Evolutionary conservation across 441 rosid genomes (phyloP), one percentile per base, ranked within the genome.

Genomic region (Pelargonium cotyledonis): DNA sequence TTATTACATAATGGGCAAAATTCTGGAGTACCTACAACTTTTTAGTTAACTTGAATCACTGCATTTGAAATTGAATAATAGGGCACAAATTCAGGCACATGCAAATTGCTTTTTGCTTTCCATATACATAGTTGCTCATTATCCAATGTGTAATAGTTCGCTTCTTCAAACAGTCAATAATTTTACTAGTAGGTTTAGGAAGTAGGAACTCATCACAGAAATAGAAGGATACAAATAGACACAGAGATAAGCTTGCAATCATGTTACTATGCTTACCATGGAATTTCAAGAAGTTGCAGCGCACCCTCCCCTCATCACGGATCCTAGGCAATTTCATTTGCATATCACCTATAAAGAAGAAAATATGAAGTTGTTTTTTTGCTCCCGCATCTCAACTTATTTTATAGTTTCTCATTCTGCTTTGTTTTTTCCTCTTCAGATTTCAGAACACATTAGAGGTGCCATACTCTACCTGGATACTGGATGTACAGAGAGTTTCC

Each of bases 401-500:
- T 18, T 18, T 57, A 57, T 16, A 57, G 9, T 57, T 51, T 57
- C 29, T 57, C 21, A 5, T 16, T 55, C 61, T 55, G 23, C 14
- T 46, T 68, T 67, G 49, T 15, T 68, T 49, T 60, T 10, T 38
- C 73, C 53, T 65, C 62, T 72, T 69, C 70, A 91, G 98, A 80
- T 89, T 69, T 81, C 89, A 9, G 96, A 91, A 78, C 83, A 86
- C 73, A 63, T 91, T 5, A 81, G 84, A 75, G 93, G 81, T 71
- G 81, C 96, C 38, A 76, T 87, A 47, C 72, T 94, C 51, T 94
- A 94, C 76, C 78, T 91, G 4, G 97, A 94, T 81, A 85, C 91
- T 60, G 98, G 97, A 12, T 94, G 96, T 78, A 84, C 96, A 1
- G 98, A 94, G 78, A 85, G 98, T 72, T 94, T 94, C 77, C 96